These are phyloP conservation scores for Lachancea cidri DNA, from an alignment of 805 yeast genomes.

Conservation along the genomic window DNA sequence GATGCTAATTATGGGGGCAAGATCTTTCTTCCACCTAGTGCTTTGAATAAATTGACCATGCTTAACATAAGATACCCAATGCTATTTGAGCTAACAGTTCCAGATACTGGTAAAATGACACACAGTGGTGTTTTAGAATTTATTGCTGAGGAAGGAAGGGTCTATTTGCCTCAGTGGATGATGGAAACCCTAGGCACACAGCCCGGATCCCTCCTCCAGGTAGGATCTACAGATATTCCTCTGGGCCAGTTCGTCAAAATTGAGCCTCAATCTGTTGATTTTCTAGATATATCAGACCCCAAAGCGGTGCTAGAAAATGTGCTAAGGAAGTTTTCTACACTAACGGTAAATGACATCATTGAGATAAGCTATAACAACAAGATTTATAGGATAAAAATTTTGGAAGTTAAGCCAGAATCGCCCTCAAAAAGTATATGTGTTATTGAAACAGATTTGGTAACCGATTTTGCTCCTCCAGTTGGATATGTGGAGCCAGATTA, in stretches of 20 bases:
- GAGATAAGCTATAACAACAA: conserved; percentile 80
- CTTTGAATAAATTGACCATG: conserved; percentile 82
- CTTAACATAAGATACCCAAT: conserved; percentile 92
- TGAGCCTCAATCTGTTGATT: conserved; percentile 93
- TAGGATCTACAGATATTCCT: conserved; percentile 74
- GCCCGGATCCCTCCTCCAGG: conserved; percentile 77
- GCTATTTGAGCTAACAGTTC: conserved; percentile 78
- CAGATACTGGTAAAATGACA: conserved; percentile 53
- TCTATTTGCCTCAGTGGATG: conserved; percentile 96
- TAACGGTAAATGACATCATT: conserved; percentile 78
- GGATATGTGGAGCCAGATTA: conserved; percentile 94
- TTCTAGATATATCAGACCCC: conserved; percentile 90
- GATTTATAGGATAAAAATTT: conserved; percentile 70
- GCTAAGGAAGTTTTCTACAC: conserved; percentile 80
- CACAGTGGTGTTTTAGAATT: conserved; percentile 96
- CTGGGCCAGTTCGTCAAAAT: conserved; percentile 85
- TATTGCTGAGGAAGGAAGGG: conserved; percentile 95
- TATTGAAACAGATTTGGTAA: conserved; percentile 92
- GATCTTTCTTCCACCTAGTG: conserved; percentile 89
- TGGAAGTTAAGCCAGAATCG: conserved; percentile 81
- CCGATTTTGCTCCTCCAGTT: conserved; percentile 98
- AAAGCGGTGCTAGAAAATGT: conserved; percentile 95
- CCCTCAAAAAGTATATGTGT: conserved; percentile 73
- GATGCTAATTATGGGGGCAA: conserved; percentile 93
- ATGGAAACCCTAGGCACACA: conserved; percentile 64